Base-by-base conservation (phyloP, 2,329 filamentous ascomycete species). In the Neofusicoccum parvum region DNA sequence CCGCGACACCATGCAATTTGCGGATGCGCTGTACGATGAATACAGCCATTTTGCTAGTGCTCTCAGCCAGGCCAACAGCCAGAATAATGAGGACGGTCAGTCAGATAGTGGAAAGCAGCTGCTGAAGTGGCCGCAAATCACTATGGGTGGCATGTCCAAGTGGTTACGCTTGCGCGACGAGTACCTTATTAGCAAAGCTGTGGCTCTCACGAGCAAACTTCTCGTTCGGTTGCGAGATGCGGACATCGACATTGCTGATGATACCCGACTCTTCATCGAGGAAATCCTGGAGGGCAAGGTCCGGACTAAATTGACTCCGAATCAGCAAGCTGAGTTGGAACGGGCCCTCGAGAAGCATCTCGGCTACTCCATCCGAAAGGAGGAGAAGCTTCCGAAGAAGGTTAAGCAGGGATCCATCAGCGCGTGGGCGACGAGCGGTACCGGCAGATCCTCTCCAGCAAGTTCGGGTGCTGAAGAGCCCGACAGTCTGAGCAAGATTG, bases 1-100 rank as follows among this genome's bases (percentile, higher is more conserved):
- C 74, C 89, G 95, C 69, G 92, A 97, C 74, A 91, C 92, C 14
- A 99, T 99, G 87, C 92, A 98, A 72, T 91, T 97, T 73, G 94
- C 94, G 0, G 92, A 96, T 73, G 85, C 87, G 41, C 84, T 97
- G 1, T 91, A 98, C 73, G 89, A 92, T 46, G 89, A 97, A 71
- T 95, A 96, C 75, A 89, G 88, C 59, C 86, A 97, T 66, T 88
- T 99, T 68, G 87, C 92, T 2, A 90, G 89, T 51, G 90, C 91
- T 12, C 77, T 93, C 65, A 80, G 80, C 45, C 80, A 80, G 49
- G 70, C 73, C 12, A 79, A 80, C 64, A 75, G 73, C 9, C 75
- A 72, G 12, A 77, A 74, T 34, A 23, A n/a, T 27, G 41, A 48
- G 10, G 72, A 72, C 32, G 75, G 73, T 23, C 68, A 59, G 56